Conservation (phyloP, 495 filamentous ascomycete species). For the Bryoglossum gracile region DNA sequence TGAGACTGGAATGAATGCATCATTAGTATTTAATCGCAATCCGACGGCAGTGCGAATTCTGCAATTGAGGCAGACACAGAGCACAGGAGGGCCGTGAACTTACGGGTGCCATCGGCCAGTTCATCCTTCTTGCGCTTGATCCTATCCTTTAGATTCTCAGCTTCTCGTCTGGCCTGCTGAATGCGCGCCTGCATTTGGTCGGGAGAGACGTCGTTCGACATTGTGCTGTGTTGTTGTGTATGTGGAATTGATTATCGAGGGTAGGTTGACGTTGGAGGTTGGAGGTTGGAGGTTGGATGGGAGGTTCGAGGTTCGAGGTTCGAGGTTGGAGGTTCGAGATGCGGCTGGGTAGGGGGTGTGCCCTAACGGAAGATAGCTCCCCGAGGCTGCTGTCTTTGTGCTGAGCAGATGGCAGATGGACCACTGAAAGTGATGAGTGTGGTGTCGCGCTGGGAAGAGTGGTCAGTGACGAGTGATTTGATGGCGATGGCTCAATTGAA, state of each 20-base stretch:
- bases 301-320: slow-evolving; percentile 18
- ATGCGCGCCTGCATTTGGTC: slow-evolving; percentile 70
- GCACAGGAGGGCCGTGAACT: slow-evolving; percentile 44
- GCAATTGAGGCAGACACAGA: too few species aligned
- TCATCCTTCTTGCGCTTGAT: slow-evolving; percentile 99
- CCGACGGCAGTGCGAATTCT: not conserved
- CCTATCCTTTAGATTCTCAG: slow-evolving; percentile 93
- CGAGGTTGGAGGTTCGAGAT: slow-evolving; percentile 10
- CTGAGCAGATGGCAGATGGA: not conserved
- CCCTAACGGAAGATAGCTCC: slow-evolving; percentile 21
- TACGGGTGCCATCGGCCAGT: slow-evolving; percentile 93
- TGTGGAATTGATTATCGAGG: slow-evolving; percentile 4
- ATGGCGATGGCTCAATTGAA: slow-evolving; percentile 5
- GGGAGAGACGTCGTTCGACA: slow-evolving; percentile 49
- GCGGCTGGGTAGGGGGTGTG: slow-evolving; percentile 13
- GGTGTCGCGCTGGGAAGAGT: not conserved
- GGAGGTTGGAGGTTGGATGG: slow-evolving; percentile 11
- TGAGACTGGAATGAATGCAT: slow-evolving; percentile 57
- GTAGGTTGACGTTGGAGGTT: slow-evolving; percentile 6
- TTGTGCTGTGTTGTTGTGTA: slow-evolving; percentile 9
- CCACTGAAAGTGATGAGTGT: not conserved
- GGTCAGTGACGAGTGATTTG: too few species aligned
- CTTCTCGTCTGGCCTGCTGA: slow-evolving; percentile 93
- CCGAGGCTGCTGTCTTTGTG: slow-evolving; percentile 13
- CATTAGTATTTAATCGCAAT: slow-evolving; percentile 9